These are phyloP conservation scores for Halenospora varia DNA, from an alignment of 495 filamentous ascomycete genomes.

Conservation along the genomic window DNA sequence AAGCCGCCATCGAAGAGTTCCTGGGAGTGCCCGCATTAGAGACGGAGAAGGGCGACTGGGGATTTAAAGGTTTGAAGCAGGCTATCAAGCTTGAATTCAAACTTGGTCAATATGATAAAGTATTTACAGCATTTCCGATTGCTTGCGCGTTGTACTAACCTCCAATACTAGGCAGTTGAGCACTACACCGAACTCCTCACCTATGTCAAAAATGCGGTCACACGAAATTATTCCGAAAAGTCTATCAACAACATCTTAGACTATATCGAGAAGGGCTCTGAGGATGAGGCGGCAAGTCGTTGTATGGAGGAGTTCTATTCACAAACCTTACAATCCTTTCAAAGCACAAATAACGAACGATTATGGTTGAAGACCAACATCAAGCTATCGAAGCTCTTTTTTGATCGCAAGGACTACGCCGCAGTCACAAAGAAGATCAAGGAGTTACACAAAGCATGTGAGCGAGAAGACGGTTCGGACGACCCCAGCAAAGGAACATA, in stretches of 20 bases:
- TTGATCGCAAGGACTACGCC: slow-evolving; percentile 85
- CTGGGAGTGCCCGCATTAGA: slow-evolving; percentile 80
- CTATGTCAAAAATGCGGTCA: slow-evolving; percentile 95
- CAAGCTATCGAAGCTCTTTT: slow-evolving; percentile 85
- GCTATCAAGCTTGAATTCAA: slow-evolving; percentile 97
- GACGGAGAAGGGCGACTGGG: slow-evolving; percentile 85
- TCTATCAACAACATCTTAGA: slow-evolving; percentile 99
- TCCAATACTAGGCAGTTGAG: slow-evolving; percentile 86
- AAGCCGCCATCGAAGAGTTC: slow-evolving; percentile 90
- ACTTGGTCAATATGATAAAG: slow-evolving; percentile 77
- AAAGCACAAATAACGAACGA: slow-evolving; percentile 95
- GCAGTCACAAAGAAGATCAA: slow-evolving; percentile 78
- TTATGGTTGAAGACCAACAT: slow-evolving; percentile 99
- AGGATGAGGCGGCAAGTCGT: slow-evolving; percentile 69
- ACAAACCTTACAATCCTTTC: slow-evolving; percentile 86
- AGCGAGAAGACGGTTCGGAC: slow-evolving; percentile 82
- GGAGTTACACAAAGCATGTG: slow-evolving; percentile 86
- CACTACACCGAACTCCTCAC: slow-evolving; percentile 94
- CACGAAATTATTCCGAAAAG: slow-evolving; percentile 97
- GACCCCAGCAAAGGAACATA: slow-evolving; percentile 97
- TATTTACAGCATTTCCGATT: slow-evolving; percentile 28
- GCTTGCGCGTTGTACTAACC: slow-evolving; percentile 9
- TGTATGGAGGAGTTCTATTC: slow-evolving; percentile 98
- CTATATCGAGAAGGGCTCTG: slow-evolving; percentile 81
- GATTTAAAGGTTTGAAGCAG: slow-evolving; percentile 96